phyloP scores from a whole-genome alignment of 2,329 filamentous ascomycete genomes.

The Dactylellina haptotyla region DNA sequence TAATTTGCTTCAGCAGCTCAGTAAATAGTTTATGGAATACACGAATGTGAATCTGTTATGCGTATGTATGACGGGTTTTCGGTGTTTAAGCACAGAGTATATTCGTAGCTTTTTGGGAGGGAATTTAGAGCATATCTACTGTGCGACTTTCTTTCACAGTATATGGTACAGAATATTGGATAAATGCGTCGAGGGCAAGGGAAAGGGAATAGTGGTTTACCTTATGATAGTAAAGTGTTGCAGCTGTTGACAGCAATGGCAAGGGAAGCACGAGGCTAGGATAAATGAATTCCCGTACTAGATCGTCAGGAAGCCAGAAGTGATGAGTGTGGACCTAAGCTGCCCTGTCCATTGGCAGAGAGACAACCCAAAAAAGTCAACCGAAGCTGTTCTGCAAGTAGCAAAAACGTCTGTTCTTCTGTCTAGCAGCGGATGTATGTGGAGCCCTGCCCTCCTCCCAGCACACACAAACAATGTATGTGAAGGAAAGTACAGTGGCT shows the following conservation, averaged over 20 bases:
- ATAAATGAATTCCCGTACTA: slow-evolving; percentile 8
- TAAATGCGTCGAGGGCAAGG: neutral
- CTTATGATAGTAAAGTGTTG: slow-evolving; percentile 24
- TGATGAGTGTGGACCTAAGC: slow-evolving; percentile 46
- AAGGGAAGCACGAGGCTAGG: slow-evolving; percentile 34
- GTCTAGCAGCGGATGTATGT: slow-evolving; percentile 20
- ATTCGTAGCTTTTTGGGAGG: too few species aligned
- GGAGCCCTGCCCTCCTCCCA: slow-evolving; percentile 28
- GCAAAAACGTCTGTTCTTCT: slow-evolving; percentile 28
- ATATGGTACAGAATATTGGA: slow-evolving; percentile 28
- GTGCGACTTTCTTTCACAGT: slow-evolving; percentile 19
- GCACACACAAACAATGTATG: slow-evolving; percentile 26
- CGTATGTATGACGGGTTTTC: neutral
- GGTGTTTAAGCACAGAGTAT: too few species aligned
- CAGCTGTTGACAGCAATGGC: neutral
- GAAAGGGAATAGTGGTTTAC: slow-evolving; percentile 17
- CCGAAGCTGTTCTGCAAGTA: slow-evolving; percentile 50
- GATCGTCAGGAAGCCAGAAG: slow-evolving; percentile 10
- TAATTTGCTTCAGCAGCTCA: neutral
- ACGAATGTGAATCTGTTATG: neutral
- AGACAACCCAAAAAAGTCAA: slow-evolving; percentile 42
- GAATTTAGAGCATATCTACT: slow-evolving; percentile 9
- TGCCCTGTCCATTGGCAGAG: slow-evolving; percentile 52
- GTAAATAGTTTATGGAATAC: neutral
- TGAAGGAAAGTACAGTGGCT: slow-evolving; percentile 18